A percentile compares a stretch with the other conserved stretches of the same genome.
Conservation (phyloP, 116 monocot genomes). For the Cymodocea nodosa region DNA sequence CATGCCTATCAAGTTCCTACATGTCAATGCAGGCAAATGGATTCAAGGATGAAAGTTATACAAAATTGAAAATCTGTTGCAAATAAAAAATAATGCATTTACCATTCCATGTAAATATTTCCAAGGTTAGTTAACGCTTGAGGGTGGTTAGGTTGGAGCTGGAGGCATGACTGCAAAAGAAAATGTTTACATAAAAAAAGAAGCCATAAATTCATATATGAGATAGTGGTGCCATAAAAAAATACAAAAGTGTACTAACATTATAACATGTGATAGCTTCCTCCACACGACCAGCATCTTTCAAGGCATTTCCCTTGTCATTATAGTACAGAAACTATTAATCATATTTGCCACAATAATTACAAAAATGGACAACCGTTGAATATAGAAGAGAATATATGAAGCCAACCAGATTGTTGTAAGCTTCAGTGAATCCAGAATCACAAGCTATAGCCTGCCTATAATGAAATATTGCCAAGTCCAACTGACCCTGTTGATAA, state of each 20-base stretch:
- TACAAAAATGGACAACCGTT: not conserved
- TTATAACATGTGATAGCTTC: constrained; percentile 79
- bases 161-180: constrained; percentile 60
- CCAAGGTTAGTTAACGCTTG: constrained; percentile 96
- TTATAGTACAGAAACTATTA: not conserved
- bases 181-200: not conserved
- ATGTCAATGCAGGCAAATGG: not conserved
- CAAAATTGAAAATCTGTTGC: not conserved
- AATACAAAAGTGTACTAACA: constrained; percentile 20
- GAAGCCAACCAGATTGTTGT: constrained; percentile 81
- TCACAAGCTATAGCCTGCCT: constrained; percentile 82
- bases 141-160: constrained; percentile 83
- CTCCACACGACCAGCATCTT: constrained; percentile 82
- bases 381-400: not conserved
- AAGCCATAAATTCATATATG: not conserved
- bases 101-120: constrained; percentile 99
- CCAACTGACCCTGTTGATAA: constrained; percentile 89
- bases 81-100: not conserved
- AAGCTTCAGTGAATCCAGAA: constrained; percentile 84
- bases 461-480: constrained; percentile 81
- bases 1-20: constrained; percentile 70
- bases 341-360: not conserved
- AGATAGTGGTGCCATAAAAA: not conserved
- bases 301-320: constrained; percentile 85
- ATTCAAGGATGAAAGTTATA: not conserved